A percentile compares a stretch with the other conserved stretches of the same genome.
phyloP scores from a whole-genome alignment of 2,329 filamentous ascomycete genomes.

The Nectriaceae sp. region DNA sequence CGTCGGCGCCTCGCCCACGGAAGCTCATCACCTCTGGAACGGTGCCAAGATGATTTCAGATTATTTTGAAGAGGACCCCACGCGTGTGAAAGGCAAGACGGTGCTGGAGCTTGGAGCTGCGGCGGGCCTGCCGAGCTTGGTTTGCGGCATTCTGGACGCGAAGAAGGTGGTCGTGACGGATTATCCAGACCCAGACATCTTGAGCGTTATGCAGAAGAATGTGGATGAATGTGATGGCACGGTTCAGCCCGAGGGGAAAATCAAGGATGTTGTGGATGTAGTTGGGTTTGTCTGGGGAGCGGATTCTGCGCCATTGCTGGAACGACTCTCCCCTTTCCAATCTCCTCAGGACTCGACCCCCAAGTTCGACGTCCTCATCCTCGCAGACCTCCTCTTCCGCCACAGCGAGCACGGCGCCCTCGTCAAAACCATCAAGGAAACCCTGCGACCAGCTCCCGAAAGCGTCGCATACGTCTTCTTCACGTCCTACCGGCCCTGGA shows the following conservation, averaged over 20 bases:
- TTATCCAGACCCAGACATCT: slow-evolving; percentile 82
- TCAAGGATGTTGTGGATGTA: slow-evolving; percentile 49
- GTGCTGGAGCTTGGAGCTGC: slow-evolving; percentile 89
- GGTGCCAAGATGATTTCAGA: slow-evolving; percentile 76
- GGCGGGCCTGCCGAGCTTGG: slow-evolving; percentile 79
- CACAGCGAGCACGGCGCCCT: slow-evolving; percentile 84
- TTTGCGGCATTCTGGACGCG: slow-evolving; percentile 74
- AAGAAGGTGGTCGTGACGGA: slow-evolving; percentile 77
- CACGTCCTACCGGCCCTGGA: slow-evolving; percentile 90
- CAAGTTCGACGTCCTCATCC: slow-evolving; percentile 76
- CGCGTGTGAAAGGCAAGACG: slow-evolving; percentile 64
- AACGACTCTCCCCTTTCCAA: slow-evolving; percentile 48
- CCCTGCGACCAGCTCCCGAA: slow-evolving; percentile 56
- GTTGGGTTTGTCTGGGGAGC: slow-evolving; percentile 85
- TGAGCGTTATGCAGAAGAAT: slow-evolving; percentile 78
- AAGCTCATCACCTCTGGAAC: slow-evolving; percentile 92
- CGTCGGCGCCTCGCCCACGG: slow-evolving; percentile 85
- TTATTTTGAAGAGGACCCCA: slow-evolving; percentile 73
- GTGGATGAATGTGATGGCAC: slow-evolving; percentile 57
- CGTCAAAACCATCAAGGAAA: slow-evolving; percentile 68
- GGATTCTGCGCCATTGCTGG: slow-evolving; percentile 58
- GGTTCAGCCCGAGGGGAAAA: slow-evolving; percentile 30
- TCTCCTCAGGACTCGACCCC: slow-evolving; percentile 11
- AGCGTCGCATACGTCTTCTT: slow-evolving; percentile 85
- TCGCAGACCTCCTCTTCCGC: slow-evolving; percentile 89